Percentiles rank a stretch among this genome's conserved stretches.
Conservation (phyloP, 768 basidiomycete genomes). For the Psilocybe sp. region DNA sequence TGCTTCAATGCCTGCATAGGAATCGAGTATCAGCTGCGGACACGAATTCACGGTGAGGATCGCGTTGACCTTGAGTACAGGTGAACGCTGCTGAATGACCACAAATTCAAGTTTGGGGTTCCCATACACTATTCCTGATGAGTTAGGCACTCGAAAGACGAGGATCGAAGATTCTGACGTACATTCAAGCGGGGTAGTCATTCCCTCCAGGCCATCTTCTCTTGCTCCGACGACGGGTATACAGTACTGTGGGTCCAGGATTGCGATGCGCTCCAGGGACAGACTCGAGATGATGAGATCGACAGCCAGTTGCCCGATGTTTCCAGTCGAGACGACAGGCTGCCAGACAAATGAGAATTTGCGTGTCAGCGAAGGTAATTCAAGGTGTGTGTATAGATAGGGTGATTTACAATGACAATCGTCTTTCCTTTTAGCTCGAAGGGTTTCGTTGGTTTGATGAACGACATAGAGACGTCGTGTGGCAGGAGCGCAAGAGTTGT, state of each 20-base stretch:
- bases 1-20: constrained; percentile 58
- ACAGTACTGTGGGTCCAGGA: constrained; percentile 59
- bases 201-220: constrained; percentile 56
- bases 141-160: constrained; percentile 5
- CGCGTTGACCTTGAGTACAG: constrained; percentile 62
- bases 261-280: constrained; percentile 55
- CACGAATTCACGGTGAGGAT: neutral
- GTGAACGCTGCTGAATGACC: constrained; percentile 77
- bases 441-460: constrained; percentile 28
- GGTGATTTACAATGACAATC: constrained; percentile 40
- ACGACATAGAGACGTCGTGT: constrained; percentile 21
- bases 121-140: constrained; percentile 57
- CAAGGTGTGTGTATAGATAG: neutral
- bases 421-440: constrained; percentile 35
- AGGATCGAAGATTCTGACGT: constrained; percentile 21
- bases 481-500: no score
- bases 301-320: constrained; percentile 74
- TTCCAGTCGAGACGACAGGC: constrained; percentile 79
- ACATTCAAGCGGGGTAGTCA: constrained; percentile 80
- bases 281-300: constrained; percentile 74
- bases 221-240: constrained; percentile 73
- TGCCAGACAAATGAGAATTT: constrained; percentile 19
- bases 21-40: neutral
- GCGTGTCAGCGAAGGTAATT: neutral
- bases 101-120: constrained; percentile 44